Evolutionary conservation across 306 rosid species (phyloP).

Genomic region (Sphenostylis stenocarpa): DNA sequence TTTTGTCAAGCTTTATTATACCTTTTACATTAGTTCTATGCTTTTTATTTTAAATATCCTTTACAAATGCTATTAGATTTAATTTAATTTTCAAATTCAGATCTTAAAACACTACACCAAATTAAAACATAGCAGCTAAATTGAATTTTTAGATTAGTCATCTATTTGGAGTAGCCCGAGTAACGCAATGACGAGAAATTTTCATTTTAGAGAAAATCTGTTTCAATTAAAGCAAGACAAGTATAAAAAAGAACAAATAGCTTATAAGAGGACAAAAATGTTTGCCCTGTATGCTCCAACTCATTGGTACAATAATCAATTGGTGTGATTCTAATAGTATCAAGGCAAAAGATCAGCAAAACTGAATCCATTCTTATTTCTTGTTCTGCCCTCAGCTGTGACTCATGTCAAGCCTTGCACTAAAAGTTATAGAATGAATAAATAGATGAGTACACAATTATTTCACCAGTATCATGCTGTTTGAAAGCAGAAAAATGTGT

Average conservation of each 20-base stretch:
- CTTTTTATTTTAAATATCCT: background rate
- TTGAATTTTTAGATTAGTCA: background rate
- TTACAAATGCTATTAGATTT: background rate
- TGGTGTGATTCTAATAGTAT: background rate
- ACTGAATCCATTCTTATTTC: slow-evolving; percentile 20
- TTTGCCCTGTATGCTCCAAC: slow-evolving; percentile 2
- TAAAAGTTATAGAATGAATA: background rate
- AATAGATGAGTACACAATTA: background rate
- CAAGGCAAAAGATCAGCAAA: background rate
- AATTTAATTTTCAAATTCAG: background rate
- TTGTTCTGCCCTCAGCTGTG: background rate
- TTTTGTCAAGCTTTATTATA: background rate
- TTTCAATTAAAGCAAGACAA: background rate
- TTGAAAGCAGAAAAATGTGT: background rate
- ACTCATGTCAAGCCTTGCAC: slow-evolving; percentile 24
- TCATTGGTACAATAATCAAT: slow-evolving; percentile 2
- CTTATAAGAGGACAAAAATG: background rate
- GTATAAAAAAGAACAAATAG: background rate
- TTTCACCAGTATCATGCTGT: slow-evolving; percentile 16
- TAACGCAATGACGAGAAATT: background rate
- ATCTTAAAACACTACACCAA: background rate
- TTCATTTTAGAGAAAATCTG: background rate
- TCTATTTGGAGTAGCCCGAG: background rate
- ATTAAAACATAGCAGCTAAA: background rate
- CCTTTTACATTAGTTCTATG: background rate